Evolutionary conservation across 768 basidiomycete genomes (phyloP).

Genomic region (button mushroom (Agaricus bisporus)): DNA sequence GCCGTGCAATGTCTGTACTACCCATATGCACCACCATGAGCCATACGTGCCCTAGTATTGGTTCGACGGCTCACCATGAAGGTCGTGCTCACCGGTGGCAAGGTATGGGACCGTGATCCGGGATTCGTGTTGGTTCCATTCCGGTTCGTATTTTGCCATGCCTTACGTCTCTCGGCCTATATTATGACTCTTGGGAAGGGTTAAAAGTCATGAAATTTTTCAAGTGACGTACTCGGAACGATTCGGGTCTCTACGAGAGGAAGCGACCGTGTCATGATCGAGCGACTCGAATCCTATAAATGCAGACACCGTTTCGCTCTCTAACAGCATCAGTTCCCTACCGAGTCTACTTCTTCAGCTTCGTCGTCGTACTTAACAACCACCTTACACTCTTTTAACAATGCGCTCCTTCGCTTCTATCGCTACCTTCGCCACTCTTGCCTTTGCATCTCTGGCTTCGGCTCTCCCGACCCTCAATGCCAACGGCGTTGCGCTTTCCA

Average conservation of each 20-base stretch:
- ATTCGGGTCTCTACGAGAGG: neutral
- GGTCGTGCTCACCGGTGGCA: no score
- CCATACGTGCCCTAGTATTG: no score
- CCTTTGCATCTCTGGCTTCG: neutral
- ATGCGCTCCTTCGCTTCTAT: constrained; percentile 11
- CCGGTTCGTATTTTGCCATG: no score
- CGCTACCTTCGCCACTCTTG: constrained; percentile 14
- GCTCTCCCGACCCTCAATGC: constrained; percentile 6
- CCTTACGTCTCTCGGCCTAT: no score
- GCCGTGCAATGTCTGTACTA: no score
- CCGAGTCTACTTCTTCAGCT: neutral
- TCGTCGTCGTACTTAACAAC: constrained; percentile 12
- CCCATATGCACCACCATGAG: no score
- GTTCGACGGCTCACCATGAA: no score
- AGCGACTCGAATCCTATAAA: neutral
- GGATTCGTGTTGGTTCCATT: no score
- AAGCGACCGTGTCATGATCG: constrained; percentile 1
- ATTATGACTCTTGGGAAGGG: neutral
- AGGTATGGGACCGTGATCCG: no score
- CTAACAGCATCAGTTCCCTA: neutral
- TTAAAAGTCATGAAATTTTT: neutral
- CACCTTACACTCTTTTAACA: constrained; percentile 6
- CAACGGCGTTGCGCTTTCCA: neutral
- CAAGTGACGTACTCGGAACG: neutral
- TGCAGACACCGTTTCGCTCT: neutral